These are phyloP conservation scores for Exidia glandulosa DNA, from an alignment of 768 basidiomycete genomes.

Conservation along the genomic window DNA sequence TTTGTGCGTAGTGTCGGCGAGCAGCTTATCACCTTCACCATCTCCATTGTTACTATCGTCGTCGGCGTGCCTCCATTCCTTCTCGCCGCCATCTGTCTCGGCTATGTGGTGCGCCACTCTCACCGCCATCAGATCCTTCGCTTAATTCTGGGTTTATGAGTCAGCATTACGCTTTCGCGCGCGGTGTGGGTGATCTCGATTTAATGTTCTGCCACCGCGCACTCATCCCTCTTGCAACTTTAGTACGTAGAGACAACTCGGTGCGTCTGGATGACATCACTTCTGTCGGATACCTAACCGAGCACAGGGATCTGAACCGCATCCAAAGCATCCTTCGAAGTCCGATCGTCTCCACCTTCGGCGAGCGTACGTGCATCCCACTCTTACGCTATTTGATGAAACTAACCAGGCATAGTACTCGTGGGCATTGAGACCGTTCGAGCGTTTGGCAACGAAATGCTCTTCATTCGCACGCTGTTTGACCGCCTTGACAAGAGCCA, in stretches of 20 bases:
- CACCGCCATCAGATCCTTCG: background rate
- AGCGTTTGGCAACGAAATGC: conserved; percentile 7
- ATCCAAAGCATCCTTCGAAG: conserved; percentile 22
- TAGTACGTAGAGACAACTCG: background rate
- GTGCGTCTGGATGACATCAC: background rate
- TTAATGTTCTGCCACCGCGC: no score
- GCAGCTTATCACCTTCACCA: conserved; percentile 11
- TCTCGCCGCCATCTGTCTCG: conserved; percentile 3
- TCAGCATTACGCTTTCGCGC: background rate
- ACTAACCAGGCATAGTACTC: conserved; percentile 15
- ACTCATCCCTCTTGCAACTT: no score
- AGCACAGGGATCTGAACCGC: conserved; percentile 20
- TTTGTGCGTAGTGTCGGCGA: conserved; percentile 18
- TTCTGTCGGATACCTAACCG: conserved; percentile 7
- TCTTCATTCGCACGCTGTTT: conserved; percentile 1
- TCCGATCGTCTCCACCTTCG: conserved; percentile 9
- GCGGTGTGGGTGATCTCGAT: no score
- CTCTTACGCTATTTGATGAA: conserved; percentile 6
- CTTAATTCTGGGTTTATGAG: no score
- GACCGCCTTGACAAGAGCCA: conserved; percentile 2
- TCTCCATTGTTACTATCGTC: conserved; percentile 10
- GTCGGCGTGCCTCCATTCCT: conserved; percentile 5
- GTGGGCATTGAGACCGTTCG: conserved; percentile 12
- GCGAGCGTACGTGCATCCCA: background rate
- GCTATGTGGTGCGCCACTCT: background rate